Evolutionary conservation across 2,329 filamentous ascomycete genomes (phyloP).

Genomic region (Rasamsonia emersonii): DNA sequence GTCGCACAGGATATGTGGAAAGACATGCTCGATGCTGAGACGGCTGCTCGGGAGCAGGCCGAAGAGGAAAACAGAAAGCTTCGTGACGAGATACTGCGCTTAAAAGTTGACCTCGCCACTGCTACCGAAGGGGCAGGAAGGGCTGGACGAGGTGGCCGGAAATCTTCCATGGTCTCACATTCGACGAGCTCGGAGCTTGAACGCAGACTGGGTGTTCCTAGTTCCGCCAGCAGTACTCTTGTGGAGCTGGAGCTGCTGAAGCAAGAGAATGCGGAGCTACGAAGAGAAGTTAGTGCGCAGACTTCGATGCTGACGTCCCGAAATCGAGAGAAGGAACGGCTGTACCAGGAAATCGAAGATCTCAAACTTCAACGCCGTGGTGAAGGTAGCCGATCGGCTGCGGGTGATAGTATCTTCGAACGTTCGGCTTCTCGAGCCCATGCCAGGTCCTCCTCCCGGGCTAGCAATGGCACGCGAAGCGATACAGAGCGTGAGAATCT

Average conservation of each 20-base stretch:
- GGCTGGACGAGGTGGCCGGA: conserved; percentile 24
- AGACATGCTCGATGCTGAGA: conserved; percentile 87
- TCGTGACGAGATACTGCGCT: conserved; percentile 71
- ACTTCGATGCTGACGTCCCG: conserved; percentile 95
- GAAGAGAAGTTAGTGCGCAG: conserved; percentile 87
- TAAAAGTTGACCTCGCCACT: conserved; percentile 40
- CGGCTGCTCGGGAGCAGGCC: conserved; percentile 74
- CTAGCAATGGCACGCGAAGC: conserved; percentile 59
- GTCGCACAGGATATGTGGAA: conserved; percentile 80
- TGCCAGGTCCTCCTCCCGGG: conserved; percentile 64
- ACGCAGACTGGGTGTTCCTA: conserved; percentile 41
- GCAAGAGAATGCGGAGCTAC: conserved; percentile 85
- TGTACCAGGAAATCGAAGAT: conserved; percentile 96
- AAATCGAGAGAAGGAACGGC: conserved; percentile 85
- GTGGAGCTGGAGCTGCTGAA: conserved; percentile 79
- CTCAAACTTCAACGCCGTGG: conserved; percentile 80
- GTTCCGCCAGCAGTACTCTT: conserved; percentile 57
- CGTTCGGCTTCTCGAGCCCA: conserved; percentile 83
- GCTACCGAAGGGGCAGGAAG: conserved; percentile 20
- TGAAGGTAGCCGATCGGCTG: conserved; percentile 48
- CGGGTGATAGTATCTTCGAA: conserved; percentile 85
- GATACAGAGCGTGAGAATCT: conserved; percentile 78
- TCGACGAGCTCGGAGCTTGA: conserved; percentile 24
- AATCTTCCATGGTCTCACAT: conserved; percentile 31
- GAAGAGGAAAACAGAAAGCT: conserved; percentile 82